A percentile compares a stretch with the other conserved stretches of the same genome.
These are phyloP conservation scores for Blakeslea trispora DNA, from an alignment of 371 early-diverging fungal genomes.

Conservation along the genomic window DNA sequence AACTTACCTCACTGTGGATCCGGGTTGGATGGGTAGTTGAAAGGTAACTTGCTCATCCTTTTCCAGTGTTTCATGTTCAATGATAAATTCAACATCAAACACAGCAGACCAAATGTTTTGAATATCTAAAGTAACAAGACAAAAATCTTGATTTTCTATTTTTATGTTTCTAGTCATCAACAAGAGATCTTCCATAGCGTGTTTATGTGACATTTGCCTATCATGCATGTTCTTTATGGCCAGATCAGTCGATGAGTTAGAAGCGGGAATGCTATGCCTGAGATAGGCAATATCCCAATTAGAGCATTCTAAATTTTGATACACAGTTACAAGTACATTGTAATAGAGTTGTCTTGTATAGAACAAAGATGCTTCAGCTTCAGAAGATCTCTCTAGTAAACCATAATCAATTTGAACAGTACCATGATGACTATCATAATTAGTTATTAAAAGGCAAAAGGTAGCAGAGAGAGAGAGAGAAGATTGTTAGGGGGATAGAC, in stretches of 20 bases:
- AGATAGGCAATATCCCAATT: constrained; percentile 71
- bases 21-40: constrained; percentile 39
- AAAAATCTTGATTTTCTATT: constrained; percentile 47
- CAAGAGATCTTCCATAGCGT: constrained; percentile 18
- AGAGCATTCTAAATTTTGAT: constrained; percentile 61
- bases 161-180: constrained; percentile 4
- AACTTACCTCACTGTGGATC: constrained; percentile 38
- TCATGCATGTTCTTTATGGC: too few species aligned
- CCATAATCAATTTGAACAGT: constrained; percentile 76
- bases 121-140: constrained; percentile 78
- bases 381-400: constrained; percentile 41
- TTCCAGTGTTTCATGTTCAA: constrained; percentile 48
- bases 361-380: constrained; percentile 39
- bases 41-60: constrained; percentile 10
- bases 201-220: neutral
- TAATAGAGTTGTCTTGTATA: constrained; percentile 71
- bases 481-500: neutral
- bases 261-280: constrained; percentile 35
- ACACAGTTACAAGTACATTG: constrained; percentile 74
- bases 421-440: constrained; percentile 60
- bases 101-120: constrained; percentile 73
- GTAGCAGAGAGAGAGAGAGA: too few species aligned
- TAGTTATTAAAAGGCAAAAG: too few species aligned
- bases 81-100: constrained; percentile 62
- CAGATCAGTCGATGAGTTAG: constrained; percentile 16